Base-by-base conservation (phyloP, 2,329 filamentous ascomycete species). In the Diplodia corticola region DNA sequence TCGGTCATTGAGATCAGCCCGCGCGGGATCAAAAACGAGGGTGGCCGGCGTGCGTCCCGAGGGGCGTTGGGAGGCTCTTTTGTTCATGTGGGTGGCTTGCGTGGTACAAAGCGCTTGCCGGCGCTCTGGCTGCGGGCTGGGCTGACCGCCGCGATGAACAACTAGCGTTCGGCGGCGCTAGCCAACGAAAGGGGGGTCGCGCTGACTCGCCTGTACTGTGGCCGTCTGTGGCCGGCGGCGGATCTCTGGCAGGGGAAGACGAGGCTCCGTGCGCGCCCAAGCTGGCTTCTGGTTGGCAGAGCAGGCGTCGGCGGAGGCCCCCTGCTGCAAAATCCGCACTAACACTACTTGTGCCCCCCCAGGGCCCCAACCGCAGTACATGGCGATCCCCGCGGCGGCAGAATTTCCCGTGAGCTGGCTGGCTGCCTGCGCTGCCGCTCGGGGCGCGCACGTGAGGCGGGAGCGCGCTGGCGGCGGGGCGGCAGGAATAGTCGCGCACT, bases 1-100 rank as follows among this genome's bases (percentile, higher is more conserved):
- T 55, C 37, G 50, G 51, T 65, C 63, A 65, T 65, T 65, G 15
- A 46, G 61, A 64, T 64, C 61, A 64, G 49, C 49, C 50, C 50
- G 50, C 40, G n/a, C 40, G 26, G 40, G 24, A 17, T 28, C 40
- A 22, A 26, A n/a, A 30, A 55, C 12, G 17, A 37, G 20, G 10
- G 28, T 35, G 33, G 35, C 33, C 35, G 53, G 53, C 33, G 13
- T 26, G 33, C 22, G 53, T 40, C 17, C 33, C 22, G 54, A 13
- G 7, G 17, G 59, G 44, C 24, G 22, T 30, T 20, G 46, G 30
- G 33, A 53, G 49, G 48, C 48, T 51, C 55, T 51, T 51, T 51
- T 51, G 26, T 37, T 20, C 28, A 28, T 44, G n/a, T 40, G 35
- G 37, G 55, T 60, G 55, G 55, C 37, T 46, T 60, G 55, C 15